These are phyloP conservation scores for Boletus holoroseus DNA, from an alignment of 1,284 basidiomycete species.

Conservation along the genomic window DNA sequence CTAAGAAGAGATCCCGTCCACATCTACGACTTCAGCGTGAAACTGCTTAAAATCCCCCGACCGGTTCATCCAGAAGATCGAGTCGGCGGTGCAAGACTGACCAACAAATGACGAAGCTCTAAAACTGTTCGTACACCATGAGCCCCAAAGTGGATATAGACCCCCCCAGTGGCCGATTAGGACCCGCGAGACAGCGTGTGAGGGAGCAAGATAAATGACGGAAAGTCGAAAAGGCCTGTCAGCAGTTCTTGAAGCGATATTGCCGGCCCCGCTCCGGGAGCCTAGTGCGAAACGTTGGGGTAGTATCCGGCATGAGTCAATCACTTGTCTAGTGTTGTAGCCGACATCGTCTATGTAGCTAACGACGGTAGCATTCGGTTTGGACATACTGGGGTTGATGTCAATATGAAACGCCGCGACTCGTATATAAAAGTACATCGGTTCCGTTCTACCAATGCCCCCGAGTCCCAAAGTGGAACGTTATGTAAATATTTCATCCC, in stretches of 20 bases:
- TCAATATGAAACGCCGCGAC: no score
- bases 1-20: neutral
- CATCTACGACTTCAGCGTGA: neutral
- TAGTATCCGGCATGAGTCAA: no score
- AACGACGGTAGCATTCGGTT: no score
- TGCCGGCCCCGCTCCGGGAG: neutral
- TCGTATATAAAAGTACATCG: no score
- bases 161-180: neutral
- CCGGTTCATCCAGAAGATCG: neutral
- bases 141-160: neutral
- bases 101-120: neutral
- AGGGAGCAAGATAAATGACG: neutral
- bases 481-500: neutral
- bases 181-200: neutral
- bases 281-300: neutral
- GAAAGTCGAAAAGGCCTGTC: neutral
- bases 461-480: neutral
- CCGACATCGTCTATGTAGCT: no score
- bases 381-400: no score
- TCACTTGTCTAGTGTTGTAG: no score
- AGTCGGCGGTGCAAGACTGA: neutral
- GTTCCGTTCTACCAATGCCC: no score
- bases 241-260: neutral
- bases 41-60: neutral
- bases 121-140: neutral